Conservation (phyloP, 2,329 filamentous ascomycete genomes). For the Fusarium longipes region DNA sequence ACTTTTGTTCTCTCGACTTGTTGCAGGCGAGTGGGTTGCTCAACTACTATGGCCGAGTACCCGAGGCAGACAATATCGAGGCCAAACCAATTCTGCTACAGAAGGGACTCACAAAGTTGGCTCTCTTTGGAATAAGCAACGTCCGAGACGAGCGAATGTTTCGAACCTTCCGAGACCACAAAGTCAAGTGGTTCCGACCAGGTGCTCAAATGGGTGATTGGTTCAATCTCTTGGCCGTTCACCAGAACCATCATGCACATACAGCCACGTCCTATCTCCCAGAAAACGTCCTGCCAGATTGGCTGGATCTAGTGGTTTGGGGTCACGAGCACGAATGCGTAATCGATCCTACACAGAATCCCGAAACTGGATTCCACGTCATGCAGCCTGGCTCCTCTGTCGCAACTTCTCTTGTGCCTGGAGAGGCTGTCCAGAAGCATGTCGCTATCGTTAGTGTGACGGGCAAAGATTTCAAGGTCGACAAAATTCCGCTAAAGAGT, state of each 20-base stretch:
- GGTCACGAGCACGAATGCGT: conserved; percentile 97
- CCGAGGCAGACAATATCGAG: conserved; percentile 94
- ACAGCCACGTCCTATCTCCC: conserved; percentile 94
- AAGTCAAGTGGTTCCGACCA: conserved; percentile 93
- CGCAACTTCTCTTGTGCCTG: conserved; percentile 89
- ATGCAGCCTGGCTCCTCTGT: conserved; percentile 98
- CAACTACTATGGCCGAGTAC: conserved; percentile 95
- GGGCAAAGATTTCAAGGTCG: conserved; percentile 81
- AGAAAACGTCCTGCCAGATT: conserved; percentile 90
- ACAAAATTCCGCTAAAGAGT: conserved; percentile 85
- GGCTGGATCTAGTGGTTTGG: conserved; percentile 93
- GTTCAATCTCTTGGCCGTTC: conserved; percentile 95
- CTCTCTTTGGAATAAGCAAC: conserved; percentile 94
- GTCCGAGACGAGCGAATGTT: conserved; percentile 95
- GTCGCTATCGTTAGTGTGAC: conserved; percentile 87
- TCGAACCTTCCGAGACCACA: conserved; percentile 90
- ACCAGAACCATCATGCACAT: conserved; percentile 95
- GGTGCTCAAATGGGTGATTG: conserved; percentile 83
- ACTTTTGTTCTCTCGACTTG: conserved; percentile 89
- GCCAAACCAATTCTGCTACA: conserved; percentile 93
- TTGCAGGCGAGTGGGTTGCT: conserved; percentile 90
- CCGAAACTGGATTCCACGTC: conserved; percentile 90
- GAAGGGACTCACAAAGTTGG: conserved; percentile 92
- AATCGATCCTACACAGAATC: conserved; percentile 85
- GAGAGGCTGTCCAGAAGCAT: conserved; percentile 91